Percentiles rank a stretch among this genome's conserved stretches.
phyloP scores from a whole-genome alignment of 208 protist species.

The Eutreptiella sp. region DNA sequence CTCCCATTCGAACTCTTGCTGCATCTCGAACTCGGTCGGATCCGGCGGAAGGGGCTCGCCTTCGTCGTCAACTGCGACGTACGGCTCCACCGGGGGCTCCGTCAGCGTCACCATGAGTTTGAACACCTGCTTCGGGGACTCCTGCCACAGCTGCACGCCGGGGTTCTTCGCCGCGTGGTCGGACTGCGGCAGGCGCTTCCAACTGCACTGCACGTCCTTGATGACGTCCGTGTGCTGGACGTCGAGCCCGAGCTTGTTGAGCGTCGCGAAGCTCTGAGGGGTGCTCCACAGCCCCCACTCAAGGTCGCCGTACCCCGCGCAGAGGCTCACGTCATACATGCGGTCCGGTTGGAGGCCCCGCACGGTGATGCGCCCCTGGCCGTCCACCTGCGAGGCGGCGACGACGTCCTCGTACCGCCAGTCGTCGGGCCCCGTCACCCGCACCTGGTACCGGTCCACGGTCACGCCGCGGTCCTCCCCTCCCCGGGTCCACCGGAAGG shows the following conservation, averaged over 20 bases:
- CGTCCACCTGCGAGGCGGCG: slow-evolving; percentile 30
- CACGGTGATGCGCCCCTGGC: slow-evolving; percentile 45
- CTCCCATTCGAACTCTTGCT: no score
- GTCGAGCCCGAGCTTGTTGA: slow-evolving; percentile 45
- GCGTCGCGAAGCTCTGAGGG: slow-evolving; percentile 53
- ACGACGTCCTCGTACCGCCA: background rate
- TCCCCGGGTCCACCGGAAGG: slow-evolving; percentile 61
- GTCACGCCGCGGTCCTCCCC: slow-evolving; percentile 37
- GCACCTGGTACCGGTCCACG: slow-evolving; percentile 4
- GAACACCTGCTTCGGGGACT: no score
- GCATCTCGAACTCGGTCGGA: no score
- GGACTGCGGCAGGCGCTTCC: no score
- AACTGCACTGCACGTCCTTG: no score
- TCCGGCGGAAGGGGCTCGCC: no score
- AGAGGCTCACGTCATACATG: slow-evolving; percentile 69
- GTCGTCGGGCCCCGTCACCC: slow-evolving; percentile 4
- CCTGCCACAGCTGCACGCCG: no score
- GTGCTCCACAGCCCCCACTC: slow-evolving; percentile 69
- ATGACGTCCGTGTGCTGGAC: slow-evolving; percentile 32
- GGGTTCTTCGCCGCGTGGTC: no score
- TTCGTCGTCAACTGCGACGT: no score
- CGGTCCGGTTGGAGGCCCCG: slow-evolving; percentile 52
- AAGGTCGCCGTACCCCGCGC: slow-evolving; percentile 65
- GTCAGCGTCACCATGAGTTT: no score
- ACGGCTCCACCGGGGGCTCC: no score